Evolutionary conservation across 1,284 basidiomycete genomes (phyloP).

Genomic region (Malassezia yamatoensis): DNA sequence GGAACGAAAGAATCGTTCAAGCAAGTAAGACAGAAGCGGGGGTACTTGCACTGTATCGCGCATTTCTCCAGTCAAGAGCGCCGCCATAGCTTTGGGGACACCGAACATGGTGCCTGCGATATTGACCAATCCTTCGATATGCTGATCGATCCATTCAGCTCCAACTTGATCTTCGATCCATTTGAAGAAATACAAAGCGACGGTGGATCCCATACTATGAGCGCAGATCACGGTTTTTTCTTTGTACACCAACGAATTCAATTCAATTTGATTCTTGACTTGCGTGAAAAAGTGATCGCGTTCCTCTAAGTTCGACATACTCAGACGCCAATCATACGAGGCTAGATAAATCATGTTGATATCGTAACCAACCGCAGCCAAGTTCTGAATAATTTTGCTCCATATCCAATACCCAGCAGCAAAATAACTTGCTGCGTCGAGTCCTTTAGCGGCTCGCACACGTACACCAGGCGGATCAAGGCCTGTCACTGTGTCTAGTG

Average conservation of each 20-base stretch:
- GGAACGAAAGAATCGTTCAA: conserved; percentile 64
- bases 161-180: conserved; percentile 88
- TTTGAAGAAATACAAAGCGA: conserved; percentile 53
- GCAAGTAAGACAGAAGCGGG: conserved; percentile 65
- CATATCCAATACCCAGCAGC: conserved; percentile 84
- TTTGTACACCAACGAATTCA: conserved; percentile 62
- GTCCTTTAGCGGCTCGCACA: conserved; percentile 75
- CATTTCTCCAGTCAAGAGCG: conserved; percentile 89
- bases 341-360: conserved; percentile 42
- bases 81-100: conserved; percentile 80
- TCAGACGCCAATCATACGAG: conserved; percentile 56
- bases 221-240: conserved; percentile 78
- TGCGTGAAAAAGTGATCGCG: conserved; percentile 86
- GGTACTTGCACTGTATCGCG: conserved; percentile 77
- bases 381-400: conserved; percentile 75
- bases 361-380: conserved; percentile 55
- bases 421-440: conserved; percentile 70
- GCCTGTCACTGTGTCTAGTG: conserved; percentile 78
- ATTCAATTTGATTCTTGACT: conserved; percentile 74
- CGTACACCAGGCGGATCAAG: conserved; percentile 81
- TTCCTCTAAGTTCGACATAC: conserved; percentile 78
- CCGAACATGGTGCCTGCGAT: conserved; percentile 77
- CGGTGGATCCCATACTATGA: conserved; percentile 55
- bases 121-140: conserved; percentile 51
- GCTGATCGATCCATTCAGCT: conserved; percentile 77